Base-by-base conservation (phyloP, 495 filamentous ascomycete genomes). In the Schizothecium vesticola region DNA sequence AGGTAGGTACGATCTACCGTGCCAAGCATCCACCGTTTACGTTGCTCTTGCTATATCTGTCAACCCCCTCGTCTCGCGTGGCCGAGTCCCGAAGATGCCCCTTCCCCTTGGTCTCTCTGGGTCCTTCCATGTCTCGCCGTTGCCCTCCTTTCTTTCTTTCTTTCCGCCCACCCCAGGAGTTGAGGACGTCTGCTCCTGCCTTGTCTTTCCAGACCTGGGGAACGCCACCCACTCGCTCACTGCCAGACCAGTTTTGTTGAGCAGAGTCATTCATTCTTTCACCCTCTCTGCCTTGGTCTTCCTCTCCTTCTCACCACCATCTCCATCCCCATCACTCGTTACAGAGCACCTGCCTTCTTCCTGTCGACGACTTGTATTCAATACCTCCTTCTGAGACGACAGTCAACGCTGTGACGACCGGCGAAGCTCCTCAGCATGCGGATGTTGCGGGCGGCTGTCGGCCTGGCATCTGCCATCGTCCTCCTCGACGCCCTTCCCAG, bases 341-440 rank as follows among this genome's bases (percentile, higher is more conserved):
- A 51, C 43, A 19, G 43, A n/a, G 43, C 43, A 66, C 33, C n/a
- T 25, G 43, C 58, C 23, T 25, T 13, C 61, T 31, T 58, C 57
- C 29, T 56, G 58, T 60, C 65, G 26, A 23, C 23, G 12, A 25
- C 21, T 59, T 59, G 24, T 59, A 59, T 25, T 16, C 23, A 26
- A 59, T 28, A 28, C 58, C 60, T 65, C 28, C 28, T 64, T 21
- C 64, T 65, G 22, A 33, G 19, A 28, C 56, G 31, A 43, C n/a
- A 13, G 61, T 36, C 23, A 19, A 12, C n/a, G 62, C 33, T 8
- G 21, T 23, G 23, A 56, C 62, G 33, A 25, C 63, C 36, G 11
- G 22, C 8, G 23, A 57, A 61, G 13, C n/a, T 29, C 61, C 56
- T 59, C 70, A 77, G 58, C 19, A 85, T 85, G 82, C 82, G 75